Conservation (phyloP, 345 rosid genomes). For the Garcia nutans region DNA sequence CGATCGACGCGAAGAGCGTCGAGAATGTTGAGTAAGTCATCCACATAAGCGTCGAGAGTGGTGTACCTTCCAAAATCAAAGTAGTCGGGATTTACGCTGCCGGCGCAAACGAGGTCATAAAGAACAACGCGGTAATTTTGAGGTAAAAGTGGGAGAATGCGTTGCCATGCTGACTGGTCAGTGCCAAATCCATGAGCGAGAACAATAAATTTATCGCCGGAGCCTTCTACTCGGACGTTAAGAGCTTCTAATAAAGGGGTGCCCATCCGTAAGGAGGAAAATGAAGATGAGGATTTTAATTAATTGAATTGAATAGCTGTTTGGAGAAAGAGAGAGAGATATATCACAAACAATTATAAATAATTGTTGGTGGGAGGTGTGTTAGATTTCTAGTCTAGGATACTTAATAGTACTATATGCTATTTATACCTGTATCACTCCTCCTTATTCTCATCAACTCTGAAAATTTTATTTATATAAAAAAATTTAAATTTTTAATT, state of each 20-base stretch:
- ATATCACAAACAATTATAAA: background rate
- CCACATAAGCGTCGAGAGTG: slow-evolving; percentile 68
- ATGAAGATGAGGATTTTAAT: no score
- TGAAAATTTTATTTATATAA: no score
- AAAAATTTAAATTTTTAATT: no score
- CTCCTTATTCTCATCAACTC: no score
- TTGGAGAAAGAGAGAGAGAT: background rate
- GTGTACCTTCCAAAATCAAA: slow-evolving; percentile 64
- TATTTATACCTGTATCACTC: slow-evolving; percentile 1
- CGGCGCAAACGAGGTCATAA: slow-evolving; percentile 82
- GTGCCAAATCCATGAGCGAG: slow-evolving; percentile 86
- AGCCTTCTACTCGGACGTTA: slow-evolving; percentile 64
- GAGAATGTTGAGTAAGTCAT: slow-evolving; percentile 73
- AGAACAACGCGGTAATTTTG: slow-evolving; percentile 53
- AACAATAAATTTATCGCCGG: slow-evolving; percentile 62
- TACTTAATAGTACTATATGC: background rate
- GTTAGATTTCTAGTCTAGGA: background rate
- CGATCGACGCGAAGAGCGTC: slow-evolving; percentile 57
- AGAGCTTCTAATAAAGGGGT: slow-evolving; percentile 59
- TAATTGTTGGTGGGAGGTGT: slow-evolving; percentile 1
- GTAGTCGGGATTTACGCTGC: slow-evolving; percentile 77
- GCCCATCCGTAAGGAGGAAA: slow-evolving; percentile 34
- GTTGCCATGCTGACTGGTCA: slow-evolving; percentile 87
- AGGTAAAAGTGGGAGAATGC: slow-evolving; percentile 62
- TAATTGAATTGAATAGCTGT: background rate